Evolutionary conservation across 1,139 yeast genomes (phyloP).

Genomic region (Candida pseudoviswanathii): DNA sequence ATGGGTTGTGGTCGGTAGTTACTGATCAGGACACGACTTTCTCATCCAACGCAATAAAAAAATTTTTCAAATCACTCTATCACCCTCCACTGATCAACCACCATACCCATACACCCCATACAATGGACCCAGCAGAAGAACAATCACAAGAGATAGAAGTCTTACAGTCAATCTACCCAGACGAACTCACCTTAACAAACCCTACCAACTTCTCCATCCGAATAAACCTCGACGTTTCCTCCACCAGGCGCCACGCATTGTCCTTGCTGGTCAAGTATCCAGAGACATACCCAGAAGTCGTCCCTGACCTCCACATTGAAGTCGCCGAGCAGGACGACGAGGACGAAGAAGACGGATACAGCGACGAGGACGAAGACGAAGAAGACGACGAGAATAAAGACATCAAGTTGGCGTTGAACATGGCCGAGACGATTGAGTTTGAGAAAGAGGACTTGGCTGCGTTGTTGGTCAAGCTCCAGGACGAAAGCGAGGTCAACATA

Average conservation of each 20-base stretch:
- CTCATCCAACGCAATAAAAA: background rate
- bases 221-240: slow-evolving; percentile 58
- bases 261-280: slow-evolving; percentile 66
- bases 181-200: slow-evolving; percentile 59
- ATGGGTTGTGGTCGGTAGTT: too few relatives aligned
- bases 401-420: slow-evolving; percentile 22
- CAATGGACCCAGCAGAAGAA: slow-evolving; percentile 74
- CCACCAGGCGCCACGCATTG: slow-evolving; percentile 55
- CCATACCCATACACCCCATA: background rate
- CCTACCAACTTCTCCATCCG: slow-evolving; percentile 50
- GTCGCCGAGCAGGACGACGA: slow-evolving; percentile 39
- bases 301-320: slow-evolving; percentile 54
- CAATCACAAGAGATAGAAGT: slow-evolving; percentile 82
- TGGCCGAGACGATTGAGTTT: slow-evolving; percentile 60
- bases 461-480: slow-evolving; percentile 44
- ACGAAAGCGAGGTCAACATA: slow-evolving; percentile 72
- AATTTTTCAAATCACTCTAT: background rate
- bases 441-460: slow-evolving; percentile 45
- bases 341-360: slow-evolving; percentile 28
- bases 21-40: background rate
- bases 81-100: background rate
- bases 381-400: slow-evolving; percentile 16
- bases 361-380: slow-evolving; percentile 40
- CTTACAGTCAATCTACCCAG: slow-evolving; percentile 89
- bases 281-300: slow-evolving; percentile 67